Evolutionary conservation across 2,329 filamentous ascomycete species (phyloP), one percentile per base, ranked within the genome.

Genomic region (Bipolaris sorokiniana): DNA sequence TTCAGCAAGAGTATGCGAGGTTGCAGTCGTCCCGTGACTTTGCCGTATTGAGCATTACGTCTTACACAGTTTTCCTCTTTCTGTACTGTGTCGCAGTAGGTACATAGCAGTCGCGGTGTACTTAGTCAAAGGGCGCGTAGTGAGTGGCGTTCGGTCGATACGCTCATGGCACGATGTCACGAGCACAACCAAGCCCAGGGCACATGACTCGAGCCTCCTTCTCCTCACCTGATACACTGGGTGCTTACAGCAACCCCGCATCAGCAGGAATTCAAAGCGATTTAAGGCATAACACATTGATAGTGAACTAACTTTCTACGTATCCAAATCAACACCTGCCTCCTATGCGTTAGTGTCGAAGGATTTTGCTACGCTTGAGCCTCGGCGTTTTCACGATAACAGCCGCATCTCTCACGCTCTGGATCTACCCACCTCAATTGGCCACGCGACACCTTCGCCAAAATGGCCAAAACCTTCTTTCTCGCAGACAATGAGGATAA

Each of bases 171-270:
- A 64, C 68, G 59, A 60, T 54, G 61, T 65, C 64, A 68, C 59
- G 63, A 51, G 62, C 62, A 50, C 56, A 59, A 45, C 54, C 64
- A 53, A 65, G 48, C 57, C 9, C n/a, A 36, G 49, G 26, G 22
- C 38, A 44, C 56, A 66, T 72, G 69, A 71, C 69, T 70, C 67
- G 63, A 49, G 47, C 49, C 48, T 31, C 54, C 59, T 58, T 52
- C 56, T 54, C 60, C 46, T 56, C 65, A 28, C 46, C n/a, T n/a
- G 5, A 36, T 36, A n/a, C 13, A 16, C 36, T 34, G 20, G 33
- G 23, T 6, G 50, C 45, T 15, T 20, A 34, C 44, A 33, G 28
- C 42, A 7, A 28, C 26, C 16, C 34, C 34, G 18, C 22, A 36
- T 37, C 9, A 7, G 20, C 38, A 20, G 33, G 23, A 23, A 51